These are phyloP conservation scores for Rhodotorula sp. DNA, from an alignment of 1,284 basidiomycete species.

Conservation along the genomic window DNA sequence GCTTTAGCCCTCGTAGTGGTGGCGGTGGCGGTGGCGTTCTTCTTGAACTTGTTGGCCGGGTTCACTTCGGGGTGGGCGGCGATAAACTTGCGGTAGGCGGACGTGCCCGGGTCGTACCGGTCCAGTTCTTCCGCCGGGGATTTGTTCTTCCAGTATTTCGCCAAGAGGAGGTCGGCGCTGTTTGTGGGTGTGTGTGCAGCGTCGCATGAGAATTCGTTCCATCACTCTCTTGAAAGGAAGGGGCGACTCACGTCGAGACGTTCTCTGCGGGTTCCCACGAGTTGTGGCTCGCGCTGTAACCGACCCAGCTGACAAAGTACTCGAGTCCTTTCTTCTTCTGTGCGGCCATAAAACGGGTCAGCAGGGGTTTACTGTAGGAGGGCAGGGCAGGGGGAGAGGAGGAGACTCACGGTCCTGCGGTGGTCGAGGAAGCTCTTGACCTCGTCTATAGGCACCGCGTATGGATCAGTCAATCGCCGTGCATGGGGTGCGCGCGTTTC, in stretches of 20 bases:
- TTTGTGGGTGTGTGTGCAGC: neutral
- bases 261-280: conserved; percentile 26
- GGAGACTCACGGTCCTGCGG: conserved; percentile 12
- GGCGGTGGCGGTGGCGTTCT: neutral
- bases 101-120: conserved; percentile 8
- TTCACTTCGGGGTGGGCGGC: neutral
- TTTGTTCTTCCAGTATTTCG: conserved; percentile 20
- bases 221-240: neutral
- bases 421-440: conserved; percentile 21
- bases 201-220: neutral
- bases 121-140: conserved; percentile 7
- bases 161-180: conserved; percentile 8
- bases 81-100: conserved; percentile 1
- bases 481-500: too few species aligned
- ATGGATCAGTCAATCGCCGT: too few species aligned
- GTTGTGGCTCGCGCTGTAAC: conserved; percentile 12
- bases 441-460: conserved; percentile 1
- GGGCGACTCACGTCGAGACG: conserved; percentile 12
- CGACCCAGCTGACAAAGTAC: conserved; percentile 28
- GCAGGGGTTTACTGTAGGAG: neutral
- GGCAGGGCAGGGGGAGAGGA: neutral
- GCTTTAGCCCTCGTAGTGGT: neutral
- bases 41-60: neutral
- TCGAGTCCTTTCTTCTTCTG: conserved; percentile 2
- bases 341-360: neutral